Base-by-base conservation (phyloP, 73 alveolate species). In the Tetrahymena thermophila region DNA sequence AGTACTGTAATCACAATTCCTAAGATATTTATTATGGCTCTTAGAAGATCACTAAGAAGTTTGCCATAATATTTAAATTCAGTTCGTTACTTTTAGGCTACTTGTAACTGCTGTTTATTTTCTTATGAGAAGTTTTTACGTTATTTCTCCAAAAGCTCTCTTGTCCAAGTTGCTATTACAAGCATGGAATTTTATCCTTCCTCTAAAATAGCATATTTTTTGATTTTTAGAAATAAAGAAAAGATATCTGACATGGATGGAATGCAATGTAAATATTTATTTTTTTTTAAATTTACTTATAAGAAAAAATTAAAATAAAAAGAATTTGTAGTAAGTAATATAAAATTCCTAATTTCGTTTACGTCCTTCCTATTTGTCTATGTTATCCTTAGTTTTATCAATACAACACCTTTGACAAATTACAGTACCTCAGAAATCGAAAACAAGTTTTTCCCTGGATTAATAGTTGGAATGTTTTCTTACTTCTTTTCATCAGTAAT, bases 161-260 rank as follows among this genome's bases (percentile, higher is more conserved):
- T 95, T 85, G 95, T 95, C 35, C 44, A 95, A 35, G 97, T 95
- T 85, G 97, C 97, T 35, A 95, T 95, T 50, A 85, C 95, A 93
- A 85, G 95, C 9, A 94, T 85, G 44, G 95, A 94, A 35, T 95
- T 85, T 43, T 95, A 95, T 16, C 43, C 93, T 56, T 71, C 95
- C 16, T 94, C 97, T 16, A 95, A 95, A 43, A 95, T 85, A 28
- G 97, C 97, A 16, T 95, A 95, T 21, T 95, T 95, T 43, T 40
- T 95, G 35, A 35, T 95, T 16, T 95, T 95, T 50, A 95, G 97
- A 95, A 95, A 95, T 50, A 43, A 34, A 34, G 94, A 95, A 15
- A 95, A 95, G 89, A 95, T 95, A 19, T 85, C 93, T 43, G 97
- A 95, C n/a, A 56, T 95, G 84, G 97, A 95, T 50, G 42, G 58